These are phyloP conservation scores for Coemansia sp. DNA, from an alignment of 192 early-diverging fungal species.

Conservation along the genomic window DNA sequence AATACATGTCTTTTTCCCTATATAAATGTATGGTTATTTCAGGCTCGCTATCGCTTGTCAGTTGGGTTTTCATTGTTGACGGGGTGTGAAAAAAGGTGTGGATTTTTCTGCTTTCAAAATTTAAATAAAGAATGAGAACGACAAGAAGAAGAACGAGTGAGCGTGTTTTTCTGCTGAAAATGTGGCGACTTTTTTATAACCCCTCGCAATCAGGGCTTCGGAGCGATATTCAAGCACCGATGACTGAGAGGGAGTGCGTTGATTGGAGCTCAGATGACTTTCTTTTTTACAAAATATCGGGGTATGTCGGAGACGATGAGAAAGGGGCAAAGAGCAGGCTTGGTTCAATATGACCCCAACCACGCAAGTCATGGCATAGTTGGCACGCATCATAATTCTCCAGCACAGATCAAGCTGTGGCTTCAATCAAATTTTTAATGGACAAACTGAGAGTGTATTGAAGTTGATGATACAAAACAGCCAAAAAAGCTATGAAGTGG, in stretches of 20 bases:
- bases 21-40: conserved; percentile 5
- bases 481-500: not conserved
- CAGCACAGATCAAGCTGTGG: not conserved
- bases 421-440: not conserved
- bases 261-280: not conserved
- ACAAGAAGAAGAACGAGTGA: not conserved
- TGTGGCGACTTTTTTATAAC: not conserved
- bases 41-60: not conserved
- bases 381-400: not conserved
- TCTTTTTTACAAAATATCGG: not conserved
- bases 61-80: not conserved
- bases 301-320: not conserved
- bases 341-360: not conserved
- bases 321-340: not conserved
- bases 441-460: not conserved
- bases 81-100: not conserved
- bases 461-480: not conserved
- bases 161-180: not conserved
- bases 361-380: not conserved
- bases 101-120: not conserved
- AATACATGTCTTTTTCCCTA: not conserved
- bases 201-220: not conserved
- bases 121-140: not conserved
- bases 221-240: not conserved
- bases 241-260: not conserved